Conservation (phyloP, 164 flowering plant species). For the Aristolochia fimbriata region DNA sequence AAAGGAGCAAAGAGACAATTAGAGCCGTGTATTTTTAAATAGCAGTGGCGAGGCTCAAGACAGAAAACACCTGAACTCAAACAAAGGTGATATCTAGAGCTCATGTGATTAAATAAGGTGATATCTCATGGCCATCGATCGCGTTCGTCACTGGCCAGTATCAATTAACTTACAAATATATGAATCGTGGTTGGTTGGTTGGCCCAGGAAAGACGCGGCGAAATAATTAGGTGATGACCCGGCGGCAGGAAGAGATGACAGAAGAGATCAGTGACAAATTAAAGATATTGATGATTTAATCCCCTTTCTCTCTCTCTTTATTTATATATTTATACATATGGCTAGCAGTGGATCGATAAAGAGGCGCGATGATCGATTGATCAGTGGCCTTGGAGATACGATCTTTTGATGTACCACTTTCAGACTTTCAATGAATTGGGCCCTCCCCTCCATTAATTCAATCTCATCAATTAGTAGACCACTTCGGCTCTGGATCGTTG, state of each 20-base stretch:
- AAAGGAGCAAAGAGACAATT: background rate
- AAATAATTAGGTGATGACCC: background rate
- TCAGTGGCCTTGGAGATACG: too few species aligned
- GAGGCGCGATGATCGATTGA: too few species aligned
- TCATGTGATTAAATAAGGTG: background rate
- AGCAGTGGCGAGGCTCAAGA: background rate
- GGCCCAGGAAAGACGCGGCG: background rate
- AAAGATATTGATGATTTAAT: background rate
- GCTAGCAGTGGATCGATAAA: too few species aligned
- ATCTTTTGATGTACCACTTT: too few species aligned
- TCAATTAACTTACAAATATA: background rate
- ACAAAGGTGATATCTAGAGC: conserved; percentile 1
- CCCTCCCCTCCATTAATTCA: too few species aligned
- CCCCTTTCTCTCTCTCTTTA: too few species aligned
- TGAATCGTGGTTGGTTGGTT: background rate
- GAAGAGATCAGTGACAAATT: too few species aligned
- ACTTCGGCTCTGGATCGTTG: too few species aligned
- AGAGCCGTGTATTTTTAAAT: background rate
- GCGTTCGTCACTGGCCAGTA: background rate
- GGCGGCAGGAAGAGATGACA: background rate
- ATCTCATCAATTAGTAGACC: too few species aligned
- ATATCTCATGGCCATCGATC: background rate
- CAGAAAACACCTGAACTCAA: conserved; percentile 3
- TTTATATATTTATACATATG: too few species aligned
- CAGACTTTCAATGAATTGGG: too few species aligned